phyloP scores from a whole-genome alignment of 2,329 filamentous ascomycete genomes.

The Epichloe uncinata region DNA sequence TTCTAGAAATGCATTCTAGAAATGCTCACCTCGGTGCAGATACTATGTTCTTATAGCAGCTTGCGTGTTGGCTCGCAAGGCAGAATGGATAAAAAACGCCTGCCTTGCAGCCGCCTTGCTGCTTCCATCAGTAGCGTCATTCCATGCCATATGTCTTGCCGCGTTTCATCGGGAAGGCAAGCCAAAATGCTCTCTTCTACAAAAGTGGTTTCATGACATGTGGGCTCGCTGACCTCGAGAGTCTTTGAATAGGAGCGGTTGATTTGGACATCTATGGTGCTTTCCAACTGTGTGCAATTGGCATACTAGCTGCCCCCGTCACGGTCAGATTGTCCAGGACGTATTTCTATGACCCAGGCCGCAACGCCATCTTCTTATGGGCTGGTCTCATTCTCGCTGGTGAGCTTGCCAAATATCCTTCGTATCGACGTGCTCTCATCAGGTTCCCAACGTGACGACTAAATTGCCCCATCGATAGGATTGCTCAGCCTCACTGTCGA shows the following conservation, averaged over 20 bases:
- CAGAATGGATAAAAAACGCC: slow-evolving; percentile 49
- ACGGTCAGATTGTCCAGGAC: slow-evolving; percentile 48
- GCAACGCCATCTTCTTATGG: slow-evolving; percentile 56
- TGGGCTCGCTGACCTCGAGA: not conserved
- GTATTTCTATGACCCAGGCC: slow-evolving; percentile 49
- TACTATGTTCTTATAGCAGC: slow-evolving; percentile 52
- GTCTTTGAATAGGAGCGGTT: slow-evolving; percentile 34
- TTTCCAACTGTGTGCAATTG: slow-evolving; percentile 54
- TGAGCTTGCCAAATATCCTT: slow-evolving; percentile 16
- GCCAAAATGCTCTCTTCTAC: slow-evolving; percentile 10
- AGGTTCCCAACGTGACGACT: not conserved
- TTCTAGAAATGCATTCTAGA: not conserved
- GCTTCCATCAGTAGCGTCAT: slow-evolving; percentile 48
- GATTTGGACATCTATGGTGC: slow-evolving; percentile 58
- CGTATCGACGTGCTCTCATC: not conserved
- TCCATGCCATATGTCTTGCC: slow-evolving; percentile 50
- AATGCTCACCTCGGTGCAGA: slow-evolving; percentile 18
- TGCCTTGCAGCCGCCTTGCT: slow-evolving; percentile 50
- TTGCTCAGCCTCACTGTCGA: slow-evolving; percentile 49
- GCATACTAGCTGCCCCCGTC: slow-evolving; percentile 49
- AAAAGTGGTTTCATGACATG: not conserved
- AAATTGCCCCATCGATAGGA: slow-evolving; percentile 21
- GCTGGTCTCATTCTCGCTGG: slow-evolving; percentile 46
- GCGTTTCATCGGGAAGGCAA: slow-evolving; percentile 44
- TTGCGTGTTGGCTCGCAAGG: slow-evolving; percentile 48